Evolutionary conservation across 2,329 filamentous ascomycete species (phyloP).

Genomic region (Verticillium longisporum): DNA sequence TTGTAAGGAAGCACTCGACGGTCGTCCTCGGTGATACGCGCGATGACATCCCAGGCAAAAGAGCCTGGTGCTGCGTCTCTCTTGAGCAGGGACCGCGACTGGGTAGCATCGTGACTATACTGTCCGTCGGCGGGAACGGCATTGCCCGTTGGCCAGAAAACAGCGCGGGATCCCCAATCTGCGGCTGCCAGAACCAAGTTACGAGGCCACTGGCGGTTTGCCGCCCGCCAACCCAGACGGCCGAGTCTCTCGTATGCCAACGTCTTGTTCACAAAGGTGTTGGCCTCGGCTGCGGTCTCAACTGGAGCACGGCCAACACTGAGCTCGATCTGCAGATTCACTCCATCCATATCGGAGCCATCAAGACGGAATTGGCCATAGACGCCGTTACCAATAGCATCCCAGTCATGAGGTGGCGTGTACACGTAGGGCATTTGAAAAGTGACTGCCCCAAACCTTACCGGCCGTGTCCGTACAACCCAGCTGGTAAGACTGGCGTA

Average conservation of each 20-base stretch:
- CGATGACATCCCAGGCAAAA: not conserved
- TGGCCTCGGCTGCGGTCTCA: not conserved
- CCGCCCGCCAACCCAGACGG: not conserved
- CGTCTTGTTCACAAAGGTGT: not conserved
- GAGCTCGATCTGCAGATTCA: not conserved
- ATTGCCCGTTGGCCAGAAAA: not conserved
- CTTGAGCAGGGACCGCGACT: not conserved
- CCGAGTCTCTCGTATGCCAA: not conserved
- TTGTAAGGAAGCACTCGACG: not conserved
- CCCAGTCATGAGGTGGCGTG: not conserved
- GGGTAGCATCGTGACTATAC: not conserved
- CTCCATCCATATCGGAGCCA: not conserved
- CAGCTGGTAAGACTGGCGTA: not conserved
- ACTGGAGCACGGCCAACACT: not conserved
- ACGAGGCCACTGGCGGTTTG: not conserved
- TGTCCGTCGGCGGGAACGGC: not conserved
- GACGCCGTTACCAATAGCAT: not conserved
- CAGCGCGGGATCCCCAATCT: not conserved
- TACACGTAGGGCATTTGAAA: not conserved
- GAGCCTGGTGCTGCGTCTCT: not conserved
- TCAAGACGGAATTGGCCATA: not conserved
- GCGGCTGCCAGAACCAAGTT: not conserved
- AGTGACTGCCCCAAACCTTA: not conserved
- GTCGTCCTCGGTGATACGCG: not conserved
- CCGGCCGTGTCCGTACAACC: not conserved